These are phyloP conservation scores for Sphaceloma murrayae DNA, from an alignment of 2,329 filamentous ascomycete genomes.

Conservation along the genomic window DNA sequence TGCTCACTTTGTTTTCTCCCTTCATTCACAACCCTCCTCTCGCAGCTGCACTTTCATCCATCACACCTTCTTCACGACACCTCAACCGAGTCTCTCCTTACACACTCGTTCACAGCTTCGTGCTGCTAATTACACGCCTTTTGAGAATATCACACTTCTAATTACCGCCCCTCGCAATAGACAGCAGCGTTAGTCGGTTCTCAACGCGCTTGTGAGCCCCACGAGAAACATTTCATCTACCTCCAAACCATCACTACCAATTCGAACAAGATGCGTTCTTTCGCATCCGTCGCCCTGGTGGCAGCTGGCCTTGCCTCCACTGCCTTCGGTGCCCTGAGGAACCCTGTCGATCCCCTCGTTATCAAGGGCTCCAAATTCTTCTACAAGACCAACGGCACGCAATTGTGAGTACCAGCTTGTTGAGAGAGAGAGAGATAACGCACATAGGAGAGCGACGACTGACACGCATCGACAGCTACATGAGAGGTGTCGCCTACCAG, in stretches of 20 bases:
- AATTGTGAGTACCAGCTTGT: constrained; percentile 61
- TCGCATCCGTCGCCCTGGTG: constrained; percentile 12
- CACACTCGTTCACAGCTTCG: constrained; percentile 13
- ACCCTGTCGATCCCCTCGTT: constrained; percentile 53
- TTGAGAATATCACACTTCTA: background rate
- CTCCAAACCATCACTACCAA: background rate
- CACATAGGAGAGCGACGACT: too few species aligned
- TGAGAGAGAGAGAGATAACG: too few species aligned
- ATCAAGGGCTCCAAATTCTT: constrained; percentile 86
- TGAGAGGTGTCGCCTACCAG: constrained; percentile 94
- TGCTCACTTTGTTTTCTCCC: constrained; percentile 3
- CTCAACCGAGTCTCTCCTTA: constrained; percentile 14
- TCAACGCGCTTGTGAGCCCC: background rate
- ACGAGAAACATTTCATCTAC: background rate
- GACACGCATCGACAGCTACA: constrained; percentile 50
- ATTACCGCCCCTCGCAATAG: constrained; percentile 10
- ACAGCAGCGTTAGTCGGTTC: constrained; percentile 4
- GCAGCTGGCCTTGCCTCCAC: constrained; percentile 37
- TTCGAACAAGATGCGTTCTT: constrained; percentile 15
- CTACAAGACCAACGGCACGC: constrained; percentile 68
- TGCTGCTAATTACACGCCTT: constrained; percentile 13
- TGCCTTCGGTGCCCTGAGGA: constrained; percentile 42
- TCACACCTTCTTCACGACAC: constrained; percentile 7
- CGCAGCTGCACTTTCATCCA: constrained; percentile 4
- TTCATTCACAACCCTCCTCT: background rate